Evolutionary conservation across 1,284 basidiomycete species (phyloP), one percentile per base, ranked within the genome.

Genomic region (Pseudozyma sp.): DNA sequence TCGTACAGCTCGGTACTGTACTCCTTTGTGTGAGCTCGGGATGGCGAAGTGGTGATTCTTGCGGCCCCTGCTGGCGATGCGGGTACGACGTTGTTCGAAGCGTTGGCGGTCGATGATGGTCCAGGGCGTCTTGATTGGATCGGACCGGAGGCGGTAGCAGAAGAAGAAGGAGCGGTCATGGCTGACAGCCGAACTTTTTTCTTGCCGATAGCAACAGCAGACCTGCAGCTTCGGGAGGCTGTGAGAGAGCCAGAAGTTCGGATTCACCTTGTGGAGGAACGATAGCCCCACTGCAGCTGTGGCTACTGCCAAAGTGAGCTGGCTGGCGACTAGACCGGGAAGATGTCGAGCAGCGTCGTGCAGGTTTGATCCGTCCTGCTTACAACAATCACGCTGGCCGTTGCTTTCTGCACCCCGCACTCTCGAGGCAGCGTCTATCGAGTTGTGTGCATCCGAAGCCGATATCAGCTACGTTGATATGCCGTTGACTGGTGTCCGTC

Each of bases 1-100:
- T 67, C 64, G 57, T 67, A 66, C 43, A 66, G 40, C 19, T 42
- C 47, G 8, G 53, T 55, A 19, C 31, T 37, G 40, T 59, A 49
- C n/a, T 59, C 63, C 45, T 53, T 35, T 24, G 40, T 35, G 40
- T 44, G 40, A n/a, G 44, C 7, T 16, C 50, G 54, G 19, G 51
- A 58, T 39, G 51, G 10, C 19, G 54, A 30, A 14, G 42, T 39
- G 50, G 29, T 40, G 35, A 2, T 47, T 6, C 50, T 19, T n/a
- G 39, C 16, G 7, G 54, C 46, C 2, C 44, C 30, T 29, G 48
- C 30, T 17, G 54, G 13, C 33, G 49, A 40, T 24, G 45, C 48
- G 33, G 43, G 16, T 7, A 46, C 13, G 5, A 45, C 0, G 39
- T 35, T 19, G 8, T 43, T 24, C 34, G 40, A 34, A n/a, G 40